Evolutionary conservation across 805 yeast genomes (phyloP).

Genomic region (Metschnikowia cubensis): DNA sequence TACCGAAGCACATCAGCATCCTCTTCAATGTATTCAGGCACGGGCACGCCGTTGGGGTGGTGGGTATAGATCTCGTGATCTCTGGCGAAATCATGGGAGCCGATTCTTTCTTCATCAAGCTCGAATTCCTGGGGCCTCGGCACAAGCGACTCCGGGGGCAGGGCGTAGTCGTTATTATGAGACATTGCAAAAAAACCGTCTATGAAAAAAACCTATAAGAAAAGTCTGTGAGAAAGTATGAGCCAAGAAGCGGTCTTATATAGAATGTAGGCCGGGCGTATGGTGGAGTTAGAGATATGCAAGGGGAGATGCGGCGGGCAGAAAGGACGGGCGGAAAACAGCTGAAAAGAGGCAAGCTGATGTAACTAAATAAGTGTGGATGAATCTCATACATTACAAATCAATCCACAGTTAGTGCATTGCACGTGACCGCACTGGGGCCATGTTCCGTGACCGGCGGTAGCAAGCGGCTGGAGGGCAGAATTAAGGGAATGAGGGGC

Average conservation of each 20-base stretch:
- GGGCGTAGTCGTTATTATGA: not conserved
- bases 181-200: not conserved
- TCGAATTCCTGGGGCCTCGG: conserved; percentile 18
- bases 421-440: conserved; percentile 20
- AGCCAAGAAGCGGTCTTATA: not conserved
- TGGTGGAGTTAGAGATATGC: not conserved
- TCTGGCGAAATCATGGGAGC: conserved; percentile 18
- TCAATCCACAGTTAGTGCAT: conserved; percentile 22
- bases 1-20: conserved; percentile 34
- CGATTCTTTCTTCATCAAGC: conserved; percentile 10
- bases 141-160: conserved; percentile 11
- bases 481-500: not conserved
- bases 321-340: not conserved
- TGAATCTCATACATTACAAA: not conserved
- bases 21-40: conserved; percentile 37
- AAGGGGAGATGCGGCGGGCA: not conserved
- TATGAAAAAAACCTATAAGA: no score
- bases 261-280: not conserved
- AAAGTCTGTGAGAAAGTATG: not conserved
- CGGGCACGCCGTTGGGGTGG: conserved; percentile 18
- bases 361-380: conserved; percentile 3
- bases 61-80: conserved; percentile 9
- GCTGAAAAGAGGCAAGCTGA: not conserved
- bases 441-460: not conserved
- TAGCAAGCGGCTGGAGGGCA: not conserved